phyloP scores from a whole-genome alignment of 768 basidiomycete genomes.

The Suillus fuscotomentosus region DNA sequence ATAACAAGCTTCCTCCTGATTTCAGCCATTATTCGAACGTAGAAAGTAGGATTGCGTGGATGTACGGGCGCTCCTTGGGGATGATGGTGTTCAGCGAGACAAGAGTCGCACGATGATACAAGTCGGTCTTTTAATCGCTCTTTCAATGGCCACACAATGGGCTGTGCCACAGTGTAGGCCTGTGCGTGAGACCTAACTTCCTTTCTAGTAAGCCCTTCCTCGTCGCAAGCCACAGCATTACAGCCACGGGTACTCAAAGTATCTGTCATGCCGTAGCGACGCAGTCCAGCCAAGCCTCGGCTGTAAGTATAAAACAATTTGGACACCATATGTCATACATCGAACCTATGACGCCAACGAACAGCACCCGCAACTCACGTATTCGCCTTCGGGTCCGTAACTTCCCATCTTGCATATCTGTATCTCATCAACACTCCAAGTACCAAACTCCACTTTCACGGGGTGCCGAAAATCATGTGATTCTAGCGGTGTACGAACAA shows the following conservation, averaged over 20 bases:
- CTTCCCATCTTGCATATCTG: constrained; percentile 76
- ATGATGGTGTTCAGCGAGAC: constrained; percentile 38
- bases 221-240: neutral
- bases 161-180: constrained; percentile 31
- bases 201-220: neutral
- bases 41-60: constrained; percentile 30
- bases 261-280: neutral
- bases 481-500: constrained; percentile 4
- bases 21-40: constrained; percentile 76
- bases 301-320: neutral
- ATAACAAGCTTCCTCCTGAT: constrained; percentile 99
- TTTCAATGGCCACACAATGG: constrained; percentile 26
- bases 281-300: neutral
- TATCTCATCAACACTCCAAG: constrained; percentile 52
- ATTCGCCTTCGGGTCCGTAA: constrained; percentile 59
- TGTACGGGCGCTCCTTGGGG: constrained; percentile 33
- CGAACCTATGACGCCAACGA: constrained; percentile 8
- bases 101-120: constrained; percentile 38
- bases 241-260: neutral
- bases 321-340: neutral
- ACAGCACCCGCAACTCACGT: constrained; percentile 42
- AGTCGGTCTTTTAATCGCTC: constrained; percentile 33
- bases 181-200: constrained; percentile 14
- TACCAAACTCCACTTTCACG: constrained; percentile 46
- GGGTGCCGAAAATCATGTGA: constrained; percentile 17